Conservation (phyloP, 768 basidiomycete genomes). For the Suillus clintonianus region DNA sequence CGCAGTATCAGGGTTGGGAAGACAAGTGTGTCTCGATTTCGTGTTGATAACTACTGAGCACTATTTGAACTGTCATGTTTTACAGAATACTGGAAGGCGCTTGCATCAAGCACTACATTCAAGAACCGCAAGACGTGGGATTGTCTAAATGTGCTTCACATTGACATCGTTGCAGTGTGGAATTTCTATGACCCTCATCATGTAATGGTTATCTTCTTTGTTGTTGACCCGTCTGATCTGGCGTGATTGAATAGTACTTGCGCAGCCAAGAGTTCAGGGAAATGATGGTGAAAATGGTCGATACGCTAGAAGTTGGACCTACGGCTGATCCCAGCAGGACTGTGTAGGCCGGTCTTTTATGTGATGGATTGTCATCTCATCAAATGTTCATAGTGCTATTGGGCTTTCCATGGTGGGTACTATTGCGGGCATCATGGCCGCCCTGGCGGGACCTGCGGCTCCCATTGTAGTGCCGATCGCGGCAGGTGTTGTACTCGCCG, state of each 20-base stretch:
- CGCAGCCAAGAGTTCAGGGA: slow-evolving; percentile 1
- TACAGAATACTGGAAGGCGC: too few species aligned
- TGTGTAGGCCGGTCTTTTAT: neutral
- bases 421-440: neutral
- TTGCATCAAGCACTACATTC: too few species aligned
- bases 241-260: neutral
- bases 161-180: too few species aligned
- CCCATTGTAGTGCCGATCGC: neutral
- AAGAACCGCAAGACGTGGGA: too few species aligned
- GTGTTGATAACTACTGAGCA: neutral
- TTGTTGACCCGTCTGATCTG: neutral
- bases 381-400: neutral
- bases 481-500: neutral
- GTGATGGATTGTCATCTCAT: neutral
- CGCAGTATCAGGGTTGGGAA: too few species aligned
- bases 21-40: neutral
- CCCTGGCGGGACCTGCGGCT: neutral
- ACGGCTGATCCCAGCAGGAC: neutral
- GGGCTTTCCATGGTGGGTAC: neutral
- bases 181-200: slow-evolving; percentile 10
- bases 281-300: neutral
- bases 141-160: too few species aligned
- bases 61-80: too few species aligned
- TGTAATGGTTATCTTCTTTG: neutral
- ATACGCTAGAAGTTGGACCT: neutral